Percentiles rank a stretch among this genome's conserved stretches.
Evolutionary conservation across 169 alveolate species (phyloP).

Genomic region (Eimeria falciformis): DNA sequence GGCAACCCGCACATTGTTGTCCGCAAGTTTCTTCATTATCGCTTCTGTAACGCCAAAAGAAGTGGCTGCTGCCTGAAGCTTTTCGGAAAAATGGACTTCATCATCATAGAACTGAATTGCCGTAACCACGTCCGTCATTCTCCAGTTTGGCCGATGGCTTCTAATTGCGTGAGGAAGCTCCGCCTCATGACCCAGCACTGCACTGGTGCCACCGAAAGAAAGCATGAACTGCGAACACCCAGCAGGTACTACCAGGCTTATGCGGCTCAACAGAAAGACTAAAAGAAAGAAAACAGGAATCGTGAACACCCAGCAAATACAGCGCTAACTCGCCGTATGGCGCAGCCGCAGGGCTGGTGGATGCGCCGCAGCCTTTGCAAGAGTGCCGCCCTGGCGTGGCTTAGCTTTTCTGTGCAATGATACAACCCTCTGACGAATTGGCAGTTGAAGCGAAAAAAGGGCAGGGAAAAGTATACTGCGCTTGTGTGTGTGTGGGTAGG

Average conservation of each 20-base stretch:
- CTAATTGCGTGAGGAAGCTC: conserved; percentile 77
- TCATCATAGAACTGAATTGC: conserved; percentile 79
- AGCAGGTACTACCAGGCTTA: neutral
- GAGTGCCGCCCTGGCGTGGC: no score
- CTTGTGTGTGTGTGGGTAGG: no score
- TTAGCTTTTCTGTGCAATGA: no score
- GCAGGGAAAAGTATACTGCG: no score
- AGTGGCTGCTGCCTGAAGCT: conserved; percentile 73
- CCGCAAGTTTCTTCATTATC: conserved; percentile 75
- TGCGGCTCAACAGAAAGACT: neutral
- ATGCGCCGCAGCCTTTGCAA: no score
- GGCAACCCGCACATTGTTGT: conserved; percentile 67
- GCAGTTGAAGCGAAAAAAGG: no score
- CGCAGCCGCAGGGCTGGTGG: no score
- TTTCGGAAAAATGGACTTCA: conserved; percentile 74
- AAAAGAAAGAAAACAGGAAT: neutral
- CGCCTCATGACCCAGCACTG: conserved; percentile 79
- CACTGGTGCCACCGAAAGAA: conserved; percentile 80
- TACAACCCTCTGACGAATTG: no score
- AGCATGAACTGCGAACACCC: conserved; percentile 67
- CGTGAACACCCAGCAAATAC: no score
- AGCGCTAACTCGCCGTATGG: no score
- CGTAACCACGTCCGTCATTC: conserved; percentile 80
- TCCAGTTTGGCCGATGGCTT: conserved; percentile 81
- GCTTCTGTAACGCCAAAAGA: conserved; percentile 79